Evolutionary conservation across 225 moss, liverwort and hornwort genomes (phyloP).

Genomic region (Sphagnum tenellum): DNA sequence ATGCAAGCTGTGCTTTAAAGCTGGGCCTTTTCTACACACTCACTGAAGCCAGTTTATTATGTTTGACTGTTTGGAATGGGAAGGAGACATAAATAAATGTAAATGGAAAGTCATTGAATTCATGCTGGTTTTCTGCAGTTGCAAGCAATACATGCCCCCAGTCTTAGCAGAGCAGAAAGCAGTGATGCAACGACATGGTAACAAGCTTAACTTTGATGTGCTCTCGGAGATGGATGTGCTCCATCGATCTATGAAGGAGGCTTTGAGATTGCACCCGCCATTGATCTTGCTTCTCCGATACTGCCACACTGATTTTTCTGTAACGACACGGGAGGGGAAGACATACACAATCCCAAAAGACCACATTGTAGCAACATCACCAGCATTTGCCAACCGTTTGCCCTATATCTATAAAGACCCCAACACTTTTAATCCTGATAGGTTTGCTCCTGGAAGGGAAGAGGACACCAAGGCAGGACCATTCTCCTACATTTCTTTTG

Average conservation of each 20-base stretch:
- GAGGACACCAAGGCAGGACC: conserved; percentile 78
- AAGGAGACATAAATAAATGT: no score
- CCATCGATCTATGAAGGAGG: conserved; percentile 86
- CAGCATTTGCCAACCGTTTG: conserved; percentile 67
- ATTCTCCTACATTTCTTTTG: conserved; percentile 78
- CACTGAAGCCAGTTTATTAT: no score
- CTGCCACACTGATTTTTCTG: conserved; percentile 72
- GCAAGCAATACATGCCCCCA: conserved; percentile 53
- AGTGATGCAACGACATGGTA: conserved; percentile 69
- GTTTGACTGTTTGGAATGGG: no score
- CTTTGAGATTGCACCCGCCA: conserved; percentile 83
- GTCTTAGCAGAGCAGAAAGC: conserved; percentile 72
- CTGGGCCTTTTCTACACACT: no score
- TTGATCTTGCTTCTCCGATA: conserved; percentile 87
- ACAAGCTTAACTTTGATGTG: conserved; percentile 57
- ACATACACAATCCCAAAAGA: conserved; percentile 70
- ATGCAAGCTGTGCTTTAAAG: no score
- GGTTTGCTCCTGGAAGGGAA: conserved; percentile 53
- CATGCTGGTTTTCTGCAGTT: conserved; percentile 25
- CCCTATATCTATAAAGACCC: conserved; percentile 61
- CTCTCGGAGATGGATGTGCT: conserved; percentile 65
- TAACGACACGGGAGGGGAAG: conserved; percentile 59
- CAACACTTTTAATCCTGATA: conserved; percentile 62
- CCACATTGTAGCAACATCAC: conserved; percentile 78
- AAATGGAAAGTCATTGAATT: neutral